Evolutionary conservation across 331 rosid species (phyloP), one percentile per base, ranked within the genome.

Genomic region (Ulmus americana): DNA sequence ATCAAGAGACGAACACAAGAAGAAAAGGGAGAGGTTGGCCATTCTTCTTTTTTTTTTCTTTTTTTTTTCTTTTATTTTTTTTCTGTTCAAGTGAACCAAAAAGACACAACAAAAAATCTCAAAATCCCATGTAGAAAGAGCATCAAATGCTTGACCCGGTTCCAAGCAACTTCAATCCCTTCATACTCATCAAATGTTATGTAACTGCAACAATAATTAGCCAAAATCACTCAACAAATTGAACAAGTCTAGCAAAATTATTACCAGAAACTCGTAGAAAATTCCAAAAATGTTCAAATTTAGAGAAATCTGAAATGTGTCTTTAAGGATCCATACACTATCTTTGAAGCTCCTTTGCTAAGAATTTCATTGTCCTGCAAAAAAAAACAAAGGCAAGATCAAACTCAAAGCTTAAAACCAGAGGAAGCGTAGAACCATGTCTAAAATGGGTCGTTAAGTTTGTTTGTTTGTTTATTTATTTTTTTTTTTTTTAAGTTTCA

Each of bases 141-240:
- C 28, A 28, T 20, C 16, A 14, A 76, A 6, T 89, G 83, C 74
- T 89, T 92, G 73, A 92, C 90, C 69, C 89, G 97, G 70, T 92
- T 92, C 98, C 98, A 92, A 69, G 98, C 98, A 76, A 92, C 98
- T 73, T 92, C 98, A 76, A 89, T 89, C 73, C 98, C 98, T 82
- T 92, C 90, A 71, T 79, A 92, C 79, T 89, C 98, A 78, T 92
- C 97, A 80, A 92, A 92, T 68, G 90, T 97, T 81, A 78, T 85
- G 72, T 92, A 92, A 53, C 98, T 92, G 87, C 79, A 79, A 53
- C 67, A 68, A 55, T 14, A 10, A 9, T 4, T 55, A 7, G 55
- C 55, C 57, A 63, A 49, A n/a, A 40, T 45, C 42, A 40, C 45
- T 45, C 22, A 45, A 11, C 9, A 44, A 28, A 44, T 13, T 14